These are phyloP conservation scores for Moniliella sp. DNA, from an alignment of 1,284 basidiomycete genomes.

Conservation along the genomic window DNA sequence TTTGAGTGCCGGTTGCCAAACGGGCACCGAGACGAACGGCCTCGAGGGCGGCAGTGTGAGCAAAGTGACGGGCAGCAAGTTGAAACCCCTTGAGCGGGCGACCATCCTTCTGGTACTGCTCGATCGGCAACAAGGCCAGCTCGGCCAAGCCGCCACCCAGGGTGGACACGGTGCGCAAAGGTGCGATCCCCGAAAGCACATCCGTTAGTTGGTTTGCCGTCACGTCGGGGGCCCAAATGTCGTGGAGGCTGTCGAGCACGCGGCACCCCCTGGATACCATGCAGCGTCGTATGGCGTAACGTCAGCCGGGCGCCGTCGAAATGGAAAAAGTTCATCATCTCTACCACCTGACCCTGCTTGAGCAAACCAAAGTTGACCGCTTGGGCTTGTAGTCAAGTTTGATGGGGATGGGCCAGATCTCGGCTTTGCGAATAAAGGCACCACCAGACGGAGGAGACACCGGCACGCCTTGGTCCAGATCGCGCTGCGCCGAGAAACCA, in stretches of 20 bases:
- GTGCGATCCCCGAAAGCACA: slow-evolving; percentile 84
- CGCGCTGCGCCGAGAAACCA: slow-evolving; percentile 46
- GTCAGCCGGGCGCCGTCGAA: slow-evolving; percentile 98
- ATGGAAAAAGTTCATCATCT: slow-evolving; percentile 99
- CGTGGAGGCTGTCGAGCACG: slow-evolving; percentile 76
- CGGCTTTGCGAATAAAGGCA: slow-evolving; percentile 46
- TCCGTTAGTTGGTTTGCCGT: slow-evolving; percentile 93
- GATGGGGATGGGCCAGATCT: slow-evolving; percentile 58
- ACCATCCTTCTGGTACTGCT: slow-evolving; percentile 89
- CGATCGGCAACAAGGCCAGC: slow-evolving; percentile 76
- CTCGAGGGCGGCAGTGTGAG: slow-evolving; percentile 76
- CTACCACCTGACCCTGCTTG: slow-evolving; percentile 70
- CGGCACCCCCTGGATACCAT: slow-evolving; percentile 71
- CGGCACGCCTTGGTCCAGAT: neutral
- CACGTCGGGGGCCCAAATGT: slow-evolving; percentile 95
- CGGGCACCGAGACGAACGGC: slow-evolving; percentile 82
- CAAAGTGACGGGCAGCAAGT: slow-evolving; percentile 72
- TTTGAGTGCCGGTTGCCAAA: slow-evolving; percentile 85
- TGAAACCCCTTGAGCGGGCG: slow-evolving; percentile 79
- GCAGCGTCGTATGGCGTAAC: slow-evolving; percentile 70
- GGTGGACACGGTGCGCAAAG: slow-evolving; percentile 69
- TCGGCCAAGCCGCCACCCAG: slow-evolving; percentile 89
- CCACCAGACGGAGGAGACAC: neutral
- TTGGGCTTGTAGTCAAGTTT: slow-evolving; percentile 97
- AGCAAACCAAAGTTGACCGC: slow-evolving; percentile 67